Base-by-base conservation (phyloP, 2,329 filamentous ascomycete genomes). In the Plectosphaerella cucumerina region DNA sequence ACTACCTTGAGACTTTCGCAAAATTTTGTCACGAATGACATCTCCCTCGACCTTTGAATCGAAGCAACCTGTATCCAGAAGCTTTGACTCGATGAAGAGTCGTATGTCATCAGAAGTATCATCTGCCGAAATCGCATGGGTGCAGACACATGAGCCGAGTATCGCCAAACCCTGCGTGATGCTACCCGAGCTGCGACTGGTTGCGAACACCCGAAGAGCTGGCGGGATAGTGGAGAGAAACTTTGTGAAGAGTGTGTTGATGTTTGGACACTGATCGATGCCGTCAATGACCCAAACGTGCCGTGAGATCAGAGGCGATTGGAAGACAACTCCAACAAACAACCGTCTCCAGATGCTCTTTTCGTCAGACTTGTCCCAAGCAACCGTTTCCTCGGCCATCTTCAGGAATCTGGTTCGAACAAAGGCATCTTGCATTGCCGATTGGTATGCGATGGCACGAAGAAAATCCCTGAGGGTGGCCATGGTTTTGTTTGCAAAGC, bases 211-310 rank as follows among this genome's bases (percentile, higher is more conserved):
- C 15, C 60, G 55, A 5, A 67, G 47, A 2, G 47, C 42, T 2
- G 46, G 9, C 4, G 63, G 62, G 15, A 63, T 42, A 1, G 47
- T 37, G 10, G 50, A 39, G 3, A 60, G 50, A 9, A 60, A 41
- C 21, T 45, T 44, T 26, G 53, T 45, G 22, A 62, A 62, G 0
- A 60, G 42, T 0, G 49, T 20, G 34, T 52, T 48, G 50, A 59
- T 61, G 47, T 57, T 56, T 6, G 50, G 15, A 48, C 62, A 66
- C 43, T 66, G 64, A 35, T 67, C 64, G 6, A 66, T 44, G 4
- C 54, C 65, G 47, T 66, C 65, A 5, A 67, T 48, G 2, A 67
- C 57, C 64, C 64, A 67, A 39, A 55, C 58, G 44, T 65, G 64
- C 6, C 48, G 54, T 8, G 50, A 50, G 12, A 58, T 35, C 3